Percentiles rank a stretch among this genome's conserved stretches.
Evolutionary conservation across 129 eudicot species (phyloP).

Genomic region (Oenanthe sinensis): DNA sequence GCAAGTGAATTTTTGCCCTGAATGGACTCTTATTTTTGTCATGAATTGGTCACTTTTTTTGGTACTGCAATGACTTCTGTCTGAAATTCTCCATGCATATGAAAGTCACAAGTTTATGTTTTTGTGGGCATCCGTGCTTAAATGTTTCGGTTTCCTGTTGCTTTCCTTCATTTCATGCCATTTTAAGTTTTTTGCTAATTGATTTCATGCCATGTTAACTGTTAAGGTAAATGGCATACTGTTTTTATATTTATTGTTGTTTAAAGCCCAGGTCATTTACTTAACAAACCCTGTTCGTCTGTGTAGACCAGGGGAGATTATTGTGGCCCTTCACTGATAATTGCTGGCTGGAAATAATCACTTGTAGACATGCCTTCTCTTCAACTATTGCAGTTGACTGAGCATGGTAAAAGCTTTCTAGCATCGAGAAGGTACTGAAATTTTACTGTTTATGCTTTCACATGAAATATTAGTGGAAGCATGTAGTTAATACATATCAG

Average conservation of each 20-base stretch:
- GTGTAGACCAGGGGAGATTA: not conserved
- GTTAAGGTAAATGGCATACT: not conserved
- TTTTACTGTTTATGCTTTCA: not conserved
- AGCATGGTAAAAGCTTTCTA: constrained; percentile 74
- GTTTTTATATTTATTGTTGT: not conserved
- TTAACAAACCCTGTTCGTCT: not conserved
- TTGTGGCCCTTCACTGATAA: not conserved
- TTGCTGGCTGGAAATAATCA: constrained; percentile 17
- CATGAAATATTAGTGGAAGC: not conserved
- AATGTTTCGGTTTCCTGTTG: not conserved
- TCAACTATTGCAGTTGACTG: constrained; percentile 93
- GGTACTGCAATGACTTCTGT: not conserved
- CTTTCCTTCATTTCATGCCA: not conserved
- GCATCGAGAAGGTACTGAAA: constrained; percentile 63
- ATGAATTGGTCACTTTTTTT: not conserved
- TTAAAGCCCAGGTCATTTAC: not conserved
- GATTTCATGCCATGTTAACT: not conserved
- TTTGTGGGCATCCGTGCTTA: not conserved
- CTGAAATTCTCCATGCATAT: not conserved
- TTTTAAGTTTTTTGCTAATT: not conserved
- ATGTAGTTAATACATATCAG: not conserved
- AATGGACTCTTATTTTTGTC: not conserved
- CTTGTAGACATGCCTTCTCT: constrained; percentile 74
- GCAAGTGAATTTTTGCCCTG: not conserved
- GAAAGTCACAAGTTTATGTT: not conserved